phyloP scores from a whole-genome alignment of 495 filamentous ascomycete genomes.

The Annulohypoxylon nitens region DNA sequence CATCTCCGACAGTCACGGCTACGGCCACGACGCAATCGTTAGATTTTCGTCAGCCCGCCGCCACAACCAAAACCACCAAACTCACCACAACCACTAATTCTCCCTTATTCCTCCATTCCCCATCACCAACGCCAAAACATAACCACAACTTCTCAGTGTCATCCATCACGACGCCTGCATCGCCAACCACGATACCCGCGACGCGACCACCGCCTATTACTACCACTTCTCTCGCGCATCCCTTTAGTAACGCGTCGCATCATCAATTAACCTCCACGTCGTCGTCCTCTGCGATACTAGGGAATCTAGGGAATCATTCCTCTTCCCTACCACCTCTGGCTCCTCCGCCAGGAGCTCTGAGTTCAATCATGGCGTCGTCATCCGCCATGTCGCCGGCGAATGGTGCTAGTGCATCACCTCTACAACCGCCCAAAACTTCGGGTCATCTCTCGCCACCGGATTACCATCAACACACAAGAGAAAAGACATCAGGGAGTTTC shows the following conservation, averaged over 20 bases:
- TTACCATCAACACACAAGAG: slow-evolving; percentile 57
- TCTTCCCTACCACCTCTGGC: slow-evolving; percentile 46
- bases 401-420: slow-evolving; percentile 52
- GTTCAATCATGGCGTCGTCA: slow-evolving; percentile 52
- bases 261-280: slow-evolving; percentile 31
- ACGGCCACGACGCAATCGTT: slow-evolving; percentile 47
- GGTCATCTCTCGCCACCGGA: slow-evolving; percentile 52
- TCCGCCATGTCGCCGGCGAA: slow-evolving; percentile 50
- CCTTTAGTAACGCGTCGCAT: slow-evolving; percentile 51
- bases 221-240: slow-evolving; percentile 43
- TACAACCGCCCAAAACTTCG: slow-evolving; percentile 50
- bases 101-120: slow-evolving; percentile 12
- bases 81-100: slow-evolving; percentile 3
- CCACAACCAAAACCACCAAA: slow-evolving; percentile 20
- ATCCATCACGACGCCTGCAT: slow-evolving; percentile 44
- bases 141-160: slow-evolving; percentile 36
- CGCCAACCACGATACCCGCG: slow-evolving; percentile 31
- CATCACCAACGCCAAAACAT: slow-evolving; percentile 31
- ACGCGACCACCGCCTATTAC: slow-evolving; percentile 43
- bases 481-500: slow-evolving; percentile 63
- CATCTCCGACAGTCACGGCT: slow-evolving; percentile 49
- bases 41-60: slow-evolving; percentile 54
- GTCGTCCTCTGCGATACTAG: slow-evolving; percentile 29
- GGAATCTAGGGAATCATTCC: slow-evolving; percentile 27
- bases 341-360: slow-evolving; percentile 52